Base-by-base conservation (phyloP, 208 protist genomes). In the Acanthamoeba sp. region DNA sequence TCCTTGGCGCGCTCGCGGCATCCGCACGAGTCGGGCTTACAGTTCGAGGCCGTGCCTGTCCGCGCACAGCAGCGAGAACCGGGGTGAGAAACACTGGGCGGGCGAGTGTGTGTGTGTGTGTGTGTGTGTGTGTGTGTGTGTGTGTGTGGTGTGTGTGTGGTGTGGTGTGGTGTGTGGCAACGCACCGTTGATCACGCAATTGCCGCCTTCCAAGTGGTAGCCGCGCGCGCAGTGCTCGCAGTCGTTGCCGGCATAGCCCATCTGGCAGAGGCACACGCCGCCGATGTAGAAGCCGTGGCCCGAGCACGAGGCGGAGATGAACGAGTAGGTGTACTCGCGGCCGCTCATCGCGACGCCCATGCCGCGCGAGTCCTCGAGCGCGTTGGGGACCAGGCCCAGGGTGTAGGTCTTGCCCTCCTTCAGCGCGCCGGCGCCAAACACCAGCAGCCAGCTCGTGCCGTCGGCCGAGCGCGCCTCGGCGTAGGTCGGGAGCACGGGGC, bases 211-310 rank as follows among this genome's bases (percentile, higher is more conserved):
- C 27, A 24, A 27, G 36, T 29, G 2, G 59, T 34, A 91, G 84
- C 84, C 84, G 9, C 34, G 14, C 4, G 84, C 84, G 40, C 84
- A 91, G 34, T 91, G n/a, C 84, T 91, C 84, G 84, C 84, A 91
- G 14, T 59, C 84, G 32, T n/a, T 18, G 34, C 84, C 84, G 14
- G 84, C 84, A 40, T 91, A 91, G 36, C 59, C 84, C 22, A 32
- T 24, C 36, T 42, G 62, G 50, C 50, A 91, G 27, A 22, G 0
- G 59, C 84, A 59, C 16, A 69, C 18, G 34, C 84, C 84, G 20
- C 10, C 50, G 24, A 42, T 22, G 76, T 84, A 84, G 27, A 38
- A 10, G 24, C 76, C 76, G 76, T 84, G 76, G 76, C 38, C 50
- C 59, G 84, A 91, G 84, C 84, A 91, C 20, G 29, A n/a, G 34